These are phyloP conservation scores for Trichothecium sympodiale DNA, from an alignment of 2,329 filamentous ascomycete genomes.

Conservation along the genomic window DNA sequence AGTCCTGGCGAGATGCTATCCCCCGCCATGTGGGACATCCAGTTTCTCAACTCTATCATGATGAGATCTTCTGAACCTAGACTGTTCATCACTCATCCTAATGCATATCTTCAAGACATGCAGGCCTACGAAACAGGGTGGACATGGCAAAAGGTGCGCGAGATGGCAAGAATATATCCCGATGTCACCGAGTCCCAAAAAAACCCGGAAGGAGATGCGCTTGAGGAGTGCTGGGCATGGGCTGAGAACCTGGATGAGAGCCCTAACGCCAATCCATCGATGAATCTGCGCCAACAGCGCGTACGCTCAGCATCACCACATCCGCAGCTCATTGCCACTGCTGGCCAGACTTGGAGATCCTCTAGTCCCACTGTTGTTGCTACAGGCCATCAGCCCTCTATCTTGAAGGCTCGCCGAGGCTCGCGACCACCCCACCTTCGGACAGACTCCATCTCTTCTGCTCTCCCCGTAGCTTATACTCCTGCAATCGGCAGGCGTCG, in stretches of 20 bases:
- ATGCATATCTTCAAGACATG: conserved; percentile 60
- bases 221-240: conserved; percentile 58
- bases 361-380: conserved; percentile 18
- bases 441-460: conserved; percentile 40
- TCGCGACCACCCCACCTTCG: conserved; percentile 38
- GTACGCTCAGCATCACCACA: conserved; percentile 32
- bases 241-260: conserved; percentile 52
- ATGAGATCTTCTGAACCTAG: conserved; percentile 61
- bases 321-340: conserved; percentile 19
- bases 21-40: conserved; percentile 57
- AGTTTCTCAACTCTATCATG: conserved; percentile 60
- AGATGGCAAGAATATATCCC: conserved; percentile 46
- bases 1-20: conserved; percentile 63
- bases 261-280: conserved; percentile 31
- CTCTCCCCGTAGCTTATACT: conserved; percentile 20
- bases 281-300: conserved; percentile 29
- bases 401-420: conserved; percentile 24
- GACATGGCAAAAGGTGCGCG: conserved; percentile 60
- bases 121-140: conserved; percentile 44
- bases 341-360: conserved; percentile 14
- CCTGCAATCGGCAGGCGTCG: conserved; percentile 31
- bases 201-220: conserved; percentile 49
- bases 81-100: conserved; percentile 65
- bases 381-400: conserved; percentile 26
- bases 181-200: conserved; percentile 32